Percentiles rank a stretch among this genome's conserved stretches.
phyloP scores from a whole-genome alignment of 331 rosid species.

The Telfairia occidentalis region DNA sequence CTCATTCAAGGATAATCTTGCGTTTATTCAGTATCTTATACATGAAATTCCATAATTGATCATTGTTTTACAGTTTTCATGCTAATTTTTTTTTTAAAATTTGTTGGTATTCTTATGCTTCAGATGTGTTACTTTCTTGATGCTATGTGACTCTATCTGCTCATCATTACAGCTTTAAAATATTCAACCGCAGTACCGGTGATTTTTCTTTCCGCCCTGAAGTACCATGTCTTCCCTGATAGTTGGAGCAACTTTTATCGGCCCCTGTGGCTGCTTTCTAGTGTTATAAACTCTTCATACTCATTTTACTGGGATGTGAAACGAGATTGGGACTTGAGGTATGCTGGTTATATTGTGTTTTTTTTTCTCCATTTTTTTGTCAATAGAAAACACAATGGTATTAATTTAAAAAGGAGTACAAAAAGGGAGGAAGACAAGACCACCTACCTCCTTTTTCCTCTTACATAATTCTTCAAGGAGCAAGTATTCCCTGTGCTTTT shows the following conservation, averaged over 20 bases:
- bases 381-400: neutral
- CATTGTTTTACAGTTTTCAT: neutral
- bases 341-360: slow-evolving; percentile 16
- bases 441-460: neutral
- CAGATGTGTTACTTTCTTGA: neutral
- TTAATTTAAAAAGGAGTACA: neutral
- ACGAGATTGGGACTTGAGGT: slow-evolving; percentile 95
- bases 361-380: neutral
- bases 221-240: slow-evolving; percentile 73
- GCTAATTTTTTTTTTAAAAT: neutral
- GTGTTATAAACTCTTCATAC: slow-evolving; percentile 71
- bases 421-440: neutral
- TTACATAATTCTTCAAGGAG: neutral
- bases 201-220: slow-evolving; percentile 87
- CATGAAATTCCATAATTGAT: neutral
- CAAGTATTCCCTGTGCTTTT: neutral
- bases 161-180: slow-evolving; percentile 66
- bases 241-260: slow-evolving; percentile 70
- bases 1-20: neutral
- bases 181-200: slow-evolving; percentile 92
- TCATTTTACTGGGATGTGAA: slow-evolving; percentile 95
- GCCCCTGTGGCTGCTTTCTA: slow-evolving; percentile 86
- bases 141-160: slow-evolving; percentile 17
- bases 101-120: neutral
- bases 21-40: neutral